Evolutionary conservation across 1,284 basidiomycete species (phyloP).

Genomic region (Xerocomus minutiporus): DNA sequence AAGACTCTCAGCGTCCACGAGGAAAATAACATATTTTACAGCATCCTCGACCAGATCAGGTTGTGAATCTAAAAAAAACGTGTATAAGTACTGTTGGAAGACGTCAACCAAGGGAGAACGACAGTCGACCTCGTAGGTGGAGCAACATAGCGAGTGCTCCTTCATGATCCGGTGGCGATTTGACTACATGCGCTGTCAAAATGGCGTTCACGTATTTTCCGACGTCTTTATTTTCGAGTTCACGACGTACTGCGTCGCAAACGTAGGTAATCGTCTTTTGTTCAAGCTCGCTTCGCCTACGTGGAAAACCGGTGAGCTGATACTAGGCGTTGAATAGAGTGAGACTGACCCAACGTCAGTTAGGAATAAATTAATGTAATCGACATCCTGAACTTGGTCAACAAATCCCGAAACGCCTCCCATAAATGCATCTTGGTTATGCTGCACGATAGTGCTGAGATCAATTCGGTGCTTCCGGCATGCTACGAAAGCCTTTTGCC

Average conservation of each 20-base stretch:
- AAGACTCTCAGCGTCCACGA: constrained; percentile 88
- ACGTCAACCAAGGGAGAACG: neutral
- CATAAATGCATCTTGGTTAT: constrained; percentile 70
- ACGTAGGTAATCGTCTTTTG: constrained; percentile 62
- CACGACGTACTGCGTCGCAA: constrained; percentile 74
- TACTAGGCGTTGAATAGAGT: neutral
- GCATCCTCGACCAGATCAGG: constrained; percentile 87
- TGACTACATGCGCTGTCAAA: constrained; percentile 89
- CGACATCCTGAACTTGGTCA: constrained; percentile 83
- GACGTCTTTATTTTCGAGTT: constrained; percentile 70
- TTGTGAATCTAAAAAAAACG: constrained; percentile 51
- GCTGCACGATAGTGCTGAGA: constrained; percentile 82
- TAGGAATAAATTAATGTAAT: constrained; percentile 92
- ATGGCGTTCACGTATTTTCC: constrained; percentile 87
- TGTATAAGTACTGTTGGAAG: neutral
- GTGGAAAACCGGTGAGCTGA: constrained; percentile 1
- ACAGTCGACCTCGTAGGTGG: constrained; percentile 61
- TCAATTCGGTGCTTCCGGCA: constrained; percentile 95
- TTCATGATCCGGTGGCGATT: constrained; percentile 89
- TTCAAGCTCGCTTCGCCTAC: constrained; percentile 51
- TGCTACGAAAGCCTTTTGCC: constrained; percentile 82
- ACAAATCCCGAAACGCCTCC: constrained; percentile 64
- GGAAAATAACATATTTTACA: constrained; percentile 97
- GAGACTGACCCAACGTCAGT: constrained; percentile 72
- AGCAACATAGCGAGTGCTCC: constrained; percentile 77